Evolutionary conservation across 352 stramenopile genomes (phyloP), one percentile per base, ranked within the genome.

Genomic region (Plasmopara muralis): DNA sequence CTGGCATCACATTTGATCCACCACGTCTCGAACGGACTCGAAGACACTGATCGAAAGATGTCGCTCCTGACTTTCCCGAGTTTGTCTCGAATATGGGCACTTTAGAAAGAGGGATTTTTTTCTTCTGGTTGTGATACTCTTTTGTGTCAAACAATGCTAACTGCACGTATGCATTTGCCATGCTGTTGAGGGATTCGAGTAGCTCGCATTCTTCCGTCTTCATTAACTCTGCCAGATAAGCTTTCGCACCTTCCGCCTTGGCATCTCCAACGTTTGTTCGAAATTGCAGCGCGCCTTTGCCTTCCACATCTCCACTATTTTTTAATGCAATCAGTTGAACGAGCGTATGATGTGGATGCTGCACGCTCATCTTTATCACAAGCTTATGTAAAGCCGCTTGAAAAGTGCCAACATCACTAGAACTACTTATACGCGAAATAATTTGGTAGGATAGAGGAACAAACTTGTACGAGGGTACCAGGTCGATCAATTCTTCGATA

Each of bases 391-490:
- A 63, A 1, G 83, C 84, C 9, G 62, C 75, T 70, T 97, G 81
- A 68, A 98, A 98, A 5, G 47, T 53, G 14, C 50, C 45, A 8
- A 29, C 42, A 12, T 67, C 48, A 38, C 45, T 48, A 39, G 53
- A 54, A 46, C 60, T 78, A 31, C 87, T 96, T 16, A 99, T 87
- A 0, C 96, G 78, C 18, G 95, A 98, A 49, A 98, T 97, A 18
- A 99, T 92, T 74, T 99, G 97, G 63, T 98, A 98, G 14, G 89
- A 96, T 9, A 99, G 68, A 14, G 95, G 93, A 20, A 98, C 85
- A 55, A 99, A 97, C 58, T 97, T 96, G 78, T 96, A 98, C 12
- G 86, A 97, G 30, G 94, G 85, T 9, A 99, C 90, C 31, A 67
- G 56, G 4, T 83, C 64, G 18, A 89, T 67, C 4, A 97, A 68